Conservation (phyloP, 148 eudicot species). For the Fagopyrum homotropicum region DNA sequence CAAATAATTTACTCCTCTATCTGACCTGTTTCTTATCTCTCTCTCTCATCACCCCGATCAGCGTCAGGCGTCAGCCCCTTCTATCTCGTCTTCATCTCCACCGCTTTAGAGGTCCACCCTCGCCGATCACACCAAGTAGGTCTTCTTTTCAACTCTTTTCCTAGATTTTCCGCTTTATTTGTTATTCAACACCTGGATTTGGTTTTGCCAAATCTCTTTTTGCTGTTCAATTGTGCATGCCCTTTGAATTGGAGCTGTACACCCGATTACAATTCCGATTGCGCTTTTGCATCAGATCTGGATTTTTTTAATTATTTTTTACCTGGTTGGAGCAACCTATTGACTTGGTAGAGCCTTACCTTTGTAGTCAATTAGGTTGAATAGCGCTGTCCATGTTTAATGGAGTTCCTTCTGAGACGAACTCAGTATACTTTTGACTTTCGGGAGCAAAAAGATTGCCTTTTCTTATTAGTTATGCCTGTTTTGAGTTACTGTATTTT, state of each 20-base stretch:
- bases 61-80: slow-evolving; percentile 10
- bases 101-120: slow-evolving; percentile 1
- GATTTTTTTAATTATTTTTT: not conserved
- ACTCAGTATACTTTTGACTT: not conserved
- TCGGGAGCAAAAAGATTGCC: not conserved
- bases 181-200: not conserved
- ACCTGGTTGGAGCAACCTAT: not conserved
- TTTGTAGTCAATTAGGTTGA: not conserved
- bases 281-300: slow-evolving; percentile 2
- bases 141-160: not conserved
- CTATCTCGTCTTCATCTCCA: slow-evolving; percentile 7
- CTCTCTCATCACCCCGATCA: slow-evolving; percentile 10
- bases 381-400: not conserved
- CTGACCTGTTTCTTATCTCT: slow-evolving; percentile 10
- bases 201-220: not conserved
- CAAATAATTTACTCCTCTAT: slow-evolving; percentile 1
- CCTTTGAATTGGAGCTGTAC: not conserved
- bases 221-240: not conserved
- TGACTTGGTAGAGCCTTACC: not conserved
- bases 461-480: not conserved
- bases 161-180: not conserved
- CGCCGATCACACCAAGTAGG: slow-evolving; percentile 2
- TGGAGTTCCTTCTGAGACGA: not conserved
- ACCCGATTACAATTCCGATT: not conserved
- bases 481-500: not conserved